Percentiles rank a stretch among this genome's conserved stretches.
phyloP scores from a whole-genome alignment of 352 stramenopile species.

The Globisporangium solare region DNA sequence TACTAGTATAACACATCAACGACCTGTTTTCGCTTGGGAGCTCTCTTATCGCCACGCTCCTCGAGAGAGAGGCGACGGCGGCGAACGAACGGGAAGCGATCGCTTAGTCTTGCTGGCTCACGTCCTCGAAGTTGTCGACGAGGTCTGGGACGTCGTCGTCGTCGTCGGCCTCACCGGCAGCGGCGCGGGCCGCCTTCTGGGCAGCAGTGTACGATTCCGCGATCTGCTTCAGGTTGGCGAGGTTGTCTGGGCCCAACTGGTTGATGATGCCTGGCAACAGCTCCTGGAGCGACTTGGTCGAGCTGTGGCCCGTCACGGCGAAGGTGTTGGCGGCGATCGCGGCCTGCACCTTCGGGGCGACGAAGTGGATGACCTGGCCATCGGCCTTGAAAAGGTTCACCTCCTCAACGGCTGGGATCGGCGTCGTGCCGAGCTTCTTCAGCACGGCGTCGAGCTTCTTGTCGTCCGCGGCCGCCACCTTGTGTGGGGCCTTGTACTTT shows the following conservation, averaged over 20 bases:
- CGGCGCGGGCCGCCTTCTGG: slow-evolving; percentile 74
- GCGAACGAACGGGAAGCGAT: slow-evolving; percentile 1
- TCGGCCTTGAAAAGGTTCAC: slow-evolving; percentile 99
- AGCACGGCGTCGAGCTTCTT: slow-evolving; percentile 96
- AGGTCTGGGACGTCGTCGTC: slow-evolving; percentile 97
- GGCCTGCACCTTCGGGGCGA: slow-evolving; percentile 97
- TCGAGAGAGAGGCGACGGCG: not conserved
- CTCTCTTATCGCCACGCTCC: not conserved
- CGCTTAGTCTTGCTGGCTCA: slow-evolving; percentile 89
- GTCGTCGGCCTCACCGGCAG: slow-evolving; percentile 84
- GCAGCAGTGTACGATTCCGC: slow-evolving; percentile 84
- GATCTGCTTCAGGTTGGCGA: slow-evolving; percentile 94
- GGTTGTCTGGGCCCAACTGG: slow-evolving; percentile 97
- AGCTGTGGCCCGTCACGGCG: slow-evolving; percentile 92
- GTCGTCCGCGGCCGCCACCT: slow-evolving; percentile 93
- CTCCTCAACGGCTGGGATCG: slow-evolving; percentile 98
- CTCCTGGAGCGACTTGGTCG: slow-evolving; percentile 97
- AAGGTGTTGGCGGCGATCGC: slow-evolving; percentile 98
- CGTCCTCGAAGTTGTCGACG: slow-evolving; percentile 98
- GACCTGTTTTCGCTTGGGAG: slow-evolving; percentile 1
- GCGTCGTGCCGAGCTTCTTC: slow-evolving; percentile 98
- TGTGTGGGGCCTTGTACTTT: slow-evolving; percentile 95
- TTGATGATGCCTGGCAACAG: slow-evolving; percentile 98
- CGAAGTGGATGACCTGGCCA: slow-evolving; percentile 98
- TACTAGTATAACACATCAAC: slow-evolving; percentile 22